Conservation (phyloP, 257 asterid genomes). For the Plectranthus barbatus region DNA sequence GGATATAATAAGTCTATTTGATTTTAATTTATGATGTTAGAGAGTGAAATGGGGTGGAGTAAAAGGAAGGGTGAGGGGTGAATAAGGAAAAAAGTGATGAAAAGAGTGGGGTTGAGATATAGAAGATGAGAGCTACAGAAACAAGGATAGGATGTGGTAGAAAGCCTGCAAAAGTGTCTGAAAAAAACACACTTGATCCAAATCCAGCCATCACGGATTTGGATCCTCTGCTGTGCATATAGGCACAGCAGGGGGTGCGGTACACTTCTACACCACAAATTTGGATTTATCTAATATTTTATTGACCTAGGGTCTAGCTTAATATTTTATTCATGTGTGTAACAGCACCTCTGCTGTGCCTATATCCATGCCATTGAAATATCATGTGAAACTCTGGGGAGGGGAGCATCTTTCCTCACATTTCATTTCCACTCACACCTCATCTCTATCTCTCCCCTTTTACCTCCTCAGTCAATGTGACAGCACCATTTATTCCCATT, state of each 20-base stretch:
- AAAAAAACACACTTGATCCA: constrained; percentile 8
- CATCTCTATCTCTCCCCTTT: not conserved
- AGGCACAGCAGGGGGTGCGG: too few relatives aligned
- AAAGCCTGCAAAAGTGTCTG: constrained; percentile 28
- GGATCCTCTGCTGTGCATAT: too few relatives aligned
- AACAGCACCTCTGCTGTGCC: too few relatives aligned
- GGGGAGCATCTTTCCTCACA: constrained; percentile 12
- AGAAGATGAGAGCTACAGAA: constrained; percentile 9
- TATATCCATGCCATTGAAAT: not conserved
- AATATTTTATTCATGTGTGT: too few relatives aligned
- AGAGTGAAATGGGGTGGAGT: too few relatives aligned
- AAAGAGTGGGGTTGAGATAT: too few relatives aligned
- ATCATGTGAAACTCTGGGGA: not conserved
- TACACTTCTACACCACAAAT: too few relatives aligned
- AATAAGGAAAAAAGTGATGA: not conserved
- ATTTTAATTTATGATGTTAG: too few relatives aligned
- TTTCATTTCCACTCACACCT: too few relatives aligned
- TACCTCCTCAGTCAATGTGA: constrained; percentile 2
- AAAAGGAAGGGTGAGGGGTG: not conserved
- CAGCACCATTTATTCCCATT: not conserved
- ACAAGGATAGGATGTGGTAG: not conserved
- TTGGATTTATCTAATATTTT: too few relatives aligned
- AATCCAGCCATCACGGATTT: constrained; percentile 14
- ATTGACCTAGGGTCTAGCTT: too few relatives aligned
- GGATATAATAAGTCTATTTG: too few relatives aligned